These are phyloP conservation scores for Wallacemonas sp. DNA, from an alignment of 208 protist genomes.

Conservation along the genomic window DNA sequence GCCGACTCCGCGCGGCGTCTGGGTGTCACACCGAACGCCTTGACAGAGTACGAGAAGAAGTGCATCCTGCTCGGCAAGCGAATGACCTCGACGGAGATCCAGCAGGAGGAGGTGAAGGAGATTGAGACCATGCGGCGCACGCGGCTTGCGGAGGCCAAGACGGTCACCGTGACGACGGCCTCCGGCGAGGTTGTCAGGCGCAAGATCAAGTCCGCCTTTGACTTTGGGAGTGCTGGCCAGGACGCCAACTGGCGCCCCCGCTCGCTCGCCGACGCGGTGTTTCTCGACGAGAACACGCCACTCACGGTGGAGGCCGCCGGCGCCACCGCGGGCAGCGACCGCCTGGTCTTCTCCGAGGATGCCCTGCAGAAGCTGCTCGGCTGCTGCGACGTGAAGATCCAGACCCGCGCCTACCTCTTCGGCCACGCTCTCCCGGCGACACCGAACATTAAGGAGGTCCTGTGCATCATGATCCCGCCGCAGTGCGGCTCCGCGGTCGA, in stretches of 20 bases:
- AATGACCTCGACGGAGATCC: slow-evolving; percentile 98
- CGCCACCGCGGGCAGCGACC: slow-evolving; percentile 72
- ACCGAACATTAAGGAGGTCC: slow-evolving; percentile 87
- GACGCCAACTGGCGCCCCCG: slow-evolving; percentile 85
- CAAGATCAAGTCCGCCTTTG: slow-evolving; percentile 83
- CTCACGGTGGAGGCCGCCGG: slow-evolving; percentile 64
- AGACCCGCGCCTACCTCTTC: slow-evolving; percentile 85
- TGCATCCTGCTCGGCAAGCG: slow-evolving; percentile 99
- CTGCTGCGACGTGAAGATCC: slow-evolving; percentile 83
- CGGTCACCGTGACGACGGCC: slow-evolving; percentile 55
- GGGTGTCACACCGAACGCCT: slow-evolving; percentile 98
- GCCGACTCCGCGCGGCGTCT: slow-evolving; percentile 99
- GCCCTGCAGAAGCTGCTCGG: slow-evolving; percentile 74
- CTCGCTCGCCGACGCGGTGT: slow-evolving; percentile 75
- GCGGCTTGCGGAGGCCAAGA: slow-evolving; percentile 69
- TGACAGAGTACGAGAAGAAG: slow-evolving; percentile 99
- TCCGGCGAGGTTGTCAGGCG: slow-evolving; percentile 75
- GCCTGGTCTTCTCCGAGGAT: slow-evolving; percentile 84
- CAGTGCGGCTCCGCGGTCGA: slow-evolving; percentile 76
- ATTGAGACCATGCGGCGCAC: slow-evolving; percentile 96
- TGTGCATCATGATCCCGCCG: slow-evolving; percentile 86
- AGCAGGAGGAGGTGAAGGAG: slow-evolving; percentile 99
- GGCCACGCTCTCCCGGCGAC: slow-evolving; percentile 81
- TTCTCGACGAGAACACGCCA: slow-evolving; percentile 67
- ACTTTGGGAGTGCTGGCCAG: slow-evolving; percentile 72